Base-by-base conservation (phyloP, 108 stramenopile species). In the Conticribra weissflogii region DNA sequence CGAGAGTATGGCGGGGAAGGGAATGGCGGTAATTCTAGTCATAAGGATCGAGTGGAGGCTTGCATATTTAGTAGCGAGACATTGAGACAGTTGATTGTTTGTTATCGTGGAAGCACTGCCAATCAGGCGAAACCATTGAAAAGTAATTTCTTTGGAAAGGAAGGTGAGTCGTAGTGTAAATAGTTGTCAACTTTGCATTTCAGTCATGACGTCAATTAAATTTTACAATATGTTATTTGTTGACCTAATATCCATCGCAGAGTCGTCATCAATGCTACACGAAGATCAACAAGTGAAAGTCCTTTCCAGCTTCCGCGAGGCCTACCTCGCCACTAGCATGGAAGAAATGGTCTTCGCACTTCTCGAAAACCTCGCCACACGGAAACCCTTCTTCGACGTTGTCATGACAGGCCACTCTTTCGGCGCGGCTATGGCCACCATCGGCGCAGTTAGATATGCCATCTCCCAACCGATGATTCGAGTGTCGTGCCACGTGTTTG, bases 301-400 rank as follows among this genome's bases (percentile, higher is more conserved):
- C 17, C 73, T 75, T 19, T 63, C 77, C 21, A 44, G 81, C 17
- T 74, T 81, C 76, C 72, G 67, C 0, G 61, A 64, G 22, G 65
- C 78, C 49, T 82, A 84, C 71, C 68, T 78, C 66, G 58, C 66
- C n/a, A 78, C 72, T 16, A 66, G 81, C 14, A 59, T 93, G 44
- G 88, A 90, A 79, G 48, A 72, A 33, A 29, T 66, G 4, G 77
- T 87, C 24, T 90, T 87, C 60, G 54, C 78, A 21, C 60, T 86
- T 18, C 54, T 93, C 33, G 84, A 85, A 61, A 79, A 82, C 30
- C 81, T 90, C 50, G 72, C 76, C 17, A 85, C 85, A 16, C 78
- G 85, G 45, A 81, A 88, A 54, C 92, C 92, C 24, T 93, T 93
- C 62, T 88, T 77, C 58, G 89, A 93, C 58, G 78, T 88, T 33